These are phyloP conservation scores for Neurospora sp. DNA, from an alignment of 495 filamentous ascomycete genomes.

Conservation along the genomic window DNA sequence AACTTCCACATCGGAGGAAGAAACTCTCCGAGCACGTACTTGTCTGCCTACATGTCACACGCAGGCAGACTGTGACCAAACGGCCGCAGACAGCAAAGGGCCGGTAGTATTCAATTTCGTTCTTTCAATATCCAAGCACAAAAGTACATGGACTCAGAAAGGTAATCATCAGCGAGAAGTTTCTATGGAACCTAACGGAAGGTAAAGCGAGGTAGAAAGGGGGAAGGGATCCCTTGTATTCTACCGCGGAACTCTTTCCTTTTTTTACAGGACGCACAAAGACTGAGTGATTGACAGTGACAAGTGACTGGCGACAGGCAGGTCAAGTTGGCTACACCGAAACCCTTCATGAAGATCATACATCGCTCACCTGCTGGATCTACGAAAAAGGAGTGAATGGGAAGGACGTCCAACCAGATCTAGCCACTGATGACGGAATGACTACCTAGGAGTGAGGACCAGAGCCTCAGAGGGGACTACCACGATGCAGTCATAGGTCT, in stretches of 20 bases:
- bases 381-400: not conserved
- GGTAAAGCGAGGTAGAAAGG: no score
- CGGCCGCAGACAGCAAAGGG: not conserved
- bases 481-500: not conserved
- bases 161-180: no score
- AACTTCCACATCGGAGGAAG: not conserved
- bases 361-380: not conserved
- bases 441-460: not conserved
- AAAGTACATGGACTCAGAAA: no score
- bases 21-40: not conserved
- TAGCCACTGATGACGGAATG: not conserved
- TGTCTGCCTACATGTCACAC: not conserved
- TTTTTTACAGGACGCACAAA: not conserved
- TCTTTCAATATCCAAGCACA: no score
- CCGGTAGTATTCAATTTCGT: no score
- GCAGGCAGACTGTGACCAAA: not conserved
- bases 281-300: not conserved
- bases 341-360: not conserved
- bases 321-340: not conserved
- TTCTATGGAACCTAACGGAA: no score
- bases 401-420: not conserved
- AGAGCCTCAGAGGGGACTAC: not conserved
- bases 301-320: not conserved
- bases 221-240: not conserved
- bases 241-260: not conserved